Base-by-base conservation (phyloP, 208 protist species). In the Strigomonas culicis region DNA sequence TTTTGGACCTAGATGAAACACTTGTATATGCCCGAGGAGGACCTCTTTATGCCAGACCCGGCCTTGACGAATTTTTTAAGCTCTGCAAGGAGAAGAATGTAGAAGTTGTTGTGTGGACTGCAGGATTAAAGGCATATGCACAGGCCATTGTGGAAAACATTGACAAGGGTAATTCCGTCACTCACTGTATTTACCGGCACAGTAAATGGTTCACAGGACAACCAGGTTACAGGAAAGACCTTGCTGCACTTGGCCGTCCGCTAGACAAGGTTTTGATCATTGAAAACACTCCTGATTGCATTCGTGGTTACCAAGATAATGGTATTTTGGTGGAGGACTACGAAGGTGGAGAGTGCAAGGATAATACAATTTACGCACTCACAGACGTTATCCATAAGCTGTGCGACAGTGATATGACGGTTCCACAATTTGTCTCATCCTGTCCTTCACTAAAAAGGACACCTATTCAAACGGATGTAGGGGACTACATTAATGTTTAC, bases 191-290 rank as follows among this genome's bases (percentile, higher is more conserved):
- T 70, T 97, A 97, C 59, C 90, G 92, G 36, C 90, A 97, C 79
- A 86, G 79, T 63, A 97, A 96, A 47, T 97, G 92, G 92, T 97
- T 97, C 76, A 97, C 88, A 21, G 90, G 90, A 0, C 88, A 95
- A 64, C 79, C 90, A 30, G 92, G 92, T 11, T 97, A 97, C 80
- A 78, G 88, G 34, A 97, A 97, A 78, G 92, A 97, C 68, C 62
- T 97, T 55, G 78, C 85, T 39, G 79, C 84, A 25, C 80, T 97
- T 50, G 87, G 90, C 28, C 81, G 92, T 10, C 85, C 88, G 28
- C 79, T 97, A 19, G 90, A 97, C 66, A 73, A 71, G 27, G 89
- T 94, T 22, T 71, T 97, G 19, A 97, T 97, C 62, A 88, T 97
- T 41, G 92, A 97, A 66, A 97, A 97, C 65, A 97, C 92, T 8